A percentile compares a stretch with the other conserved stretches of the same genome.
phyloP scores from a whole-genome alignment of 2,329 filamentous ascomycete genomes.

The Trichoderma sp. region DNA sequence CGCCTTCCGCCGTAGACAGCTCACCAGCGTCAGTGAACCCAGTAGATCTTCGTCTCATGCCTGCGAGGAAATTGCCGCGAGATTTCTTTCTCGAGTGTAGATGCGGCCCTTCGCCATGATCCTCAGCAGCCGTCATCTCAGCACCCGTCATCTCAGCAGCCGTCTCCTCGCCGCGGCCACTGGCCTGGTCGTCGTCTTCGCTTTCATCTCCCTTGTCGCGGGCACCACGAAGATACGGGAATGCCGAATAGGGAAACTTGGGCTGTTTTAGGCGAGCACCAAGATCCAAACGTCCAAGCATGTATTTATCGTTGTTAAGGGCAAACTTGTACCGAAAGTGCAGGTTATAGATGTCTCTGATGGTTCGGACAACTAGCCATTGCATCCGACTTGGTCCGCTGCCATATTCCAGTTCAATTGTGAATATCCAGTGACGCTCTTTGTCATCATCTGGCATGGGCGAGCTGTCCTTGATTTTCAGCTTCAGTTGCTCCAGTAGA shows the following conservation, averaged over 20 bases:
- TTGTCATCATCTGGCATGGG: conserved; percentile 66
- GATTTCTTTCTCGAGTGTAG: conserved; percentile 52
- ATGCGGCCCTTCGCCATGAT: conserved; percentile 54
- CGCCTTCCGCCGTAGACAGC: conserved; percentile 50
- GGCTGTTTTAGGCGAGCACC: conserved; percentile 79
- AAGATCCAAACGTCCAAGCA: conserved; percentile 67
- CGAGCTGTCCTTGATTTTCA: conserved; percentile 80
- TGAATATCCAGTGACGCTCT: conserved; percentile 80
- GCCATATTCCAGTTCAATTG: conserved; percentile 93
- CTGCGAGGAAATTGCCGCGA: conserved; percentile 54
- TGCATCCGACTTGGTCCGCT: conserved; percentile 95
- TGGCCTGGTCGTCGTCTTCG: conserved; percentile 60
- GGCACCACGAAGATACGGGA: conserved; percentile 84
- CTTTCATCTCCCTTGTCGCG: conserved; percentile 79
- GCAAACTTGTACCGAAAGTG: conserved; percentile 93
- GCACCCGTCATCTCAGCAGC: conserved; percentile 53
- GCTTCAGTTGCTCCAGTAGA: conserved; percentile 89
- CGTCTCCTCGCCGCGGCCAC: conserved; percentile 48
- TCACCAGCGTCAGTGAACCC: conserved; percentile 53
- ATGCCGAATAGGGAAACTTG: conserved; percentile 84
- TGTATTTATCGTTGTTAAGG: conserved; percentile 80
- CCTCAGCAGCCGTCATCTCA: conserved; percentile 64
- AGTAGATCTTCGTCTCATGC: conserved; percentile 58
- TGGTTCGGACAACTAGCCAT: conserved; percentile 86
- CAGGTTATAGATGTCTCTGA: conserved; percentile 88